Conservation (phyloP, 208 protist species). For the Borovskyia barvae region DNA sequence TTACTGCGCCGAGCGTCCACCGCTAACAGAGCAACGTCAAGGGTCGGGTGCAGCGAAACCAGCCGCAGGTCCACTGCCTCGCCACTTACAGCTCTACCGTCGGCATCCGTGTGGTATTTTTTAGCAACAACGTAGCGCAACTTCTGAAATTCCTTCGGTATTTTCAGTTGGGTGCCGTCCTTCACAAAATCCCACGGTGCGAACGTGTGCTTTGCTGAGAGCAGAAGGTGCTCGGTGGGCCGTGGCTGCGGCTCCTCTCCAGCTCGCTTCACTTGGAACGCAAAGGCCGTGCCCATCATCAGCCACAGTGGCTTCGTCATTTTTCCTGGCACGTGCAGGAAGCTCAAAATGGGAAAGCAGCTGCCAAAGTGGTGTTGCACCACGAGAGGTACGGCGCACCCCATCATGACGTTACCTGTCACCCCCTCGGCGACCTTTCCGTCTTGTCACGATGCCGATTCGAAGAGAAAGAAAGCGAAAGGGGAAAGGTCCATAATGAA, state of each 20-base stretch:
- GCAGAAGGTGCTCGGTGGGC: constrained; percentile 38
- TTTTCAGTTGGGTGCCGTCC: constrained; percentile 58
- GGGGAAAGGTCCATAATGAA: no score
- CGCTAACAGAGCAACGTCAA: constrained; percentile 60
- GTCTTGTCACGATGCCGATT: no score
- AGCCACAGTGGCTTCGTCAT: constrained; percentile 81
- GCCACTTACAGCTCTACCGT: constrained; percentile 23
- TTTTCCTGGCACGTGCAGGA: constrained; percentile 77
- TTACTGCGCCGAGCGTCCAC: background rate
- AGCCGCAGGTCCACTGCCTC: constrained; percentile 28
- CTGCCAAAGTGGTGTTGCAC: constrained; percentile 3
- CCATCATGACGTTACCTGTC: background rate
- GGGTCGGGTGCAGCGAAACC: constrained; percentile 50
- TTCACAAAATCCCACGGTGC: constrained; percentile 63
- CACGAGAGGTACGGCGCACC: background rate
- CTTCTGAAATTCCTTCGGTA: constrained; percentile 75
- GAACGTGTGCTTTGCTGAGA: constrained; percentile 83
- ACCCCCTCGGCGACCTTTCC: no score
- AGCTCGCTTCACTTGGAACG: constrained; percentile 1
- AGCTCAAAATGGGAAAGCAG: constrained; percentile 72
- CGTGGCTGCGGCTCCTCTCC: background rate
- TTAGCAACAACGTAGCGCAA: constrained; percentile 57
- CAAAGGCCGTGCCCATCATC: constrained; percentile 84
- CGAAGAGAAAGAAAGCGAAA: background rate
- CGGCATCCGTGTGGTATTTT: constrained; percentile 32